These are phyloP conservation scores for Rheum nobile DNA, from an alignment of 148 eudicot genomes.

Conservation along the genomic window DNA sequence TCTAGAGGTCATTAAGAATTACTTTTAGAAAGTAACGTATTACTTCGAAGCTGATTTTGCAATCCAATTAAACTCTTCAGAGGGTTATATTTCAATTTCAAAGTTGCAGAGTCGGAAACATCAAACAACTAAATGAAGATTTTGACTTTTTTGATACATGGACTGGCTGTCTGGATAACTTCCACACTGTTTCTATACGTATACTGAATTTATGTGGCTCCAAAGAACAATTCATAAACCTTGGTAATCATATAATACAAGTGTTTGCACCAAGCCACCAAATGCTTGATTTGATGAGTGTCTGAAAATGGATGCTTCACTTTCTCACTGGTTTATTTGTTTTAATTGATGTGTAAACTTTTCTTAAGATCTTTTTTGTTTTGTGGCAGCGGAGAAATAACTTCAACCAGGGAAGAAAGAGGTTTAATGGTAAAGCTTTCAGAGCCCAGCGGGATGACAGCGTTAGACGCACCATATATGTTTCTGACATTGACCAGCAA, in stretches of 20 bases:
- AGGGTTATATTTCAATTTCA: neutral
- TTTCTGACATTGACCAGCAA: constrained; percentile 74
- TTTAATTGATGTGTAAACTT: neutral
- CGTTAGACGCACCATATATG: constrained; percentile 84
- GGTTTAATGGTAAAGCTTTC: constrained; percentile 55
- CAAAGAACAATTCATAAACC: neutral
- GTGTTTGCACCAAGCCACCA: neutral
- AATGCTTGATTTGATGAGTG: neutral
- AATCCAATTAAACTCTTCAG: neutral
- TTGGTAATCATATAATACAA: neutral
- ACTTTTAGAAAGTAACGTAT: neutral
- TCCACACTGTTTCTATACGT: neutral
- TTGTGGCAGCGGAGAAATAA: constrained; percentile 43
- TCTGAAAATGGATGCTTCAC: neutral
- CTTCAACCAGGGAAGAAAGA: constrained; percentile 50
- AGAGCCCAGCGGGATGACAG: constrained; percentile 88
- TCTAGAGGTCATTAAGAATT: neutral
- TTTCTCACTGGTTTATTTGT: neutral
- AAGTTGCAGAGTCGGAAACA: neutral
- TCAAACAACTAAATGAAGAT: neutral
- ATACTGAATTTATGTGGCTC: neutral
- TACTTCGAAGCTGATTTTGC: neutral
- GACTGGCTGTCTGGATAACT: neutral
- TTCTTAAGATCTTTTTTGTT: neutral
- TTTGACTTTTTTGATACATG: neutral